Percentiles rank a stretch among this genome's conserved stretches.
These are phyloP conservation scores for Dittrichia graveolens DNA, from an alignment of 129 eudicot species.

Conservation along the genomic window DNA sequence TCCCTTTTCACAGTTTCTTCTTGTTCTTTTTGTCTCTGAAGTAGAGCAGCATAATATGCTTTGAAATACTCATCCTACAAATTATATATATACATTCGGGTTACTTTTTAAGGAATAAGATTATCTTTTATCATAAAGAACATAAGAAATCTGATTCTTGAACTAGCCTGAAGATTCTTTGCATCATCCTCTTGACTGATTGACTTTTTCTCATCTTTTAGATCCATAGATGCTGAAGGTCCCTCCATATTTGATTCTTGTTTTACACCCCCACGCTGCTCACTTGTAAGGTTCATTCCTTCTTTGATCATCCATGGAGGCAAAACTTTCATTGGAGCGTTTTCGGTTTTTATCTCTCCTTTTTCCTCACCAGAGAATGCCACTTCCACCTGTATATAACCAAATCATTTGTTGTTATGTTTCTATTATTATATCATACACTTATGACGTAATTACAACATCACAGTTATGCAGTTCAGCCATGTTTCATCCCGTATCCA, in stretches of 20 bases:
- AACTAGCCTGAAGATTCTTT: slow-evolving; percentile 64
- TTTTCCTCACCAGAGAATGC: slow-evolving; percentile 66
- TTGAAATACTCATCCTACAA: slow-evolving; percentile 70
- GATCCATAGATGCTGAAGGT: slow-evolving; percentile 39
- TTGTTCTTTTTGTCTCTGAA: slow-evolving; percentile 63
- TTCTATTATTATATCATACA: too few relatives aligned
- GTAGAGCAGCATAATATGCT: slow-evolving; percentile 91
- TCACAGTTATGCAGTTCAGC: too few relatives aligned
- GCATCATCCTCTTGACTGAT: slow-evolving; percentile 48
- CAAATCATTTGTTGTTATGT: neutral
- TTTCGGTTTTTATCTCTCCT: slow-evolving; percentile 50
- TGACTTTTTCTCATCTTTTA: slow-evolving; percentile 75
- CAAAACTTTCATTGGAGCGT: slow-evolving; percentile 62
- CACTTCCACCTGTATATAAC: slow-evolving; percentile 68
- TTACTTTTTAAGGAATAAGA: neutral
- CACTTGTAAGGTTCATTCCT: slow-evolving; percentile 83
- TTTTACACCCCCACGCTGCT: slow-evolving; percentile 75
- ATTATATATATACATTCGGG: neutral
- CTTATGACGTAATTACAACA: too few relatives aligned
- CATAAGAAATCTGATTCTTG: neutral
- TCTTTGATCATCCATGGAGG: slow-evolving; percentile 97
- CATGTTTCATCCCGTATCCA: too few relatives aligned
- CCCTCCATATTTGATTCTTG: slow-evolving; percentile 60
- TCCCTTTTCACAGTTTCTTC: slow-evolving; percentile 51
- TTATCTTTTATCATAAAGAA: neutral